Percentiles rank a stretch among this genome's conserved stretches.
These are phyloP conservation scores for Eucalyptus dawsonii DNA, from an alignment of 345 rosid genomes.

Conservation along the genomic window DNA sequence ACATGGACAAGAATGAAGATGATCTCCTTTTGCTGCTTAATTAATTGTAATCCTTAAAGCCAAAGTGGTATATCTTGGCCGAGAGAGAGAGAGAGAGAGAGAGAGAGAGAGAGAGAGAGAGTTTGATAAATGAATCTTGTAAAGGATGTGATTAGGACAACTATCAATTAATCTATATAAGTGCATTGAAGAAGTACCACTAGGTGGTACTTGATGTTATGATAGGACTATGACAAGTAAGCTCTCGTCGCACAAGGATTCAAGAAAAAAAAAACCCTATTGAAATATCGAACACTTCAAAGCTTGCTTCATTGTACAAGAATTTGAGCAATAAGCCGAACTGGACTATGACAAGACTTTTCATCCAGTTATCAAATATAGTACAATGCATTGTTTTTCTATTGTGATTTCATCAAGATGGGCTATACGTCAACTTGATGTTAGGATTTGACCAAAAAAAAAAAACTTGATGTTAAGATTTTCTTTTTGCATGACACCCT, in stretches of 20 bases:
- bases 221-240: too few relatives aligned
- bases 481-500: neutral
- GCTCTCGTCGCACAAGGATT: too few relatives aligned
- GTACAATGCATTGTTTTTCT: neutral
- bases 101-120: neutral
- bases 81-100: too few relatives aligned
- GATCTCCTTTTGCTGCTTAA: neutral
- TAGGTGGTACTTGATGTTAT: neutral
- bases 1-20: neutral
- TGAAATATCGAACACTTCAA: too few relatives aligned
- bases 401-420: neutral
- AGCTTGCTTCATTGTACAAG: neutral
- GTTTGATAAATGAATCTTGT: neutral
- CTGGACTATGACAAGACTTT: neutral
- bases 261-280: too few relatives aligned
- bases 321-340: neutral
- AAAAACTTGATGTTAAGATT: too few relatives aligned
- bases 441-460: too few relatives aligned
- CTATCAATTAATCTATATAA: neutral
- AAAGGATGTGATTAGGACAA: neutral
- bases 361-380: neutral
- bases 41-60: neutral
- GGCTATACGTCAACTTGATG: neutral
- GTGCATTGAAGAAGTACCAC: neutral
- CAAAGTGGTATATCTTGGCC: neutral